A percentile compares a stretch with the other conserved stretches of the same genome.
These are phyloP conservation scores for Pyrenophora teres DNA, from an alignment of 2,329 filamentous ascomycete genomes.

Conservation along the genomic window DNA sequence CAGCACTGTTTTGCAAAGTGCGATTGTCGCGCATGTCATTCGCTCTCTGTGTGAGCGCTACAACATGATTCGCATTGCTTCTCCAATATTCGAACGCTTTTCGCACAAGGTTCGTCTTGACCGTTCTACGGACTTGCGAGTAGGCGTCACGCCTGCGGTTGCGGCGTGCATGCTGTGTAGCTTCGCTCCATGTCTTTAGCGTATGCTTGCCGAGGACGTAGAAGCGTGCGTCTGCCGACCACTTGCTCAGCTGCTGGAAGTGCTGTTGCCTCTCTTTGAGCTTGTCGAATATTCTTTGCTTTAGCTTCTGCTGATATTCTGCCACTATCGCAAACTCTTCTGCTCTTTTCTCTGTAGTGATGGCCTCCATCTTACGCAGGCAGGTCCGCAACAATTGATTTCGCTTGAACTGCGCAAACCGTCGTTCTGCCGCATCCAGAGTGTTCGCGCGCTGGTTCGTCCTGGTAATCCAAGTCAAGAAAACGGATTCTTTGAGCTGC, in stretches of 20 bases:
- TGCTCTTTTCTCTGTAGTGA: slow-evolving; percentile 29
- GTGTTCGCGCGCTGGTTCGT: slow-evolving; percentile 33
- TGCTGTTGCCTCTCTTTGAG: slow-evolving; percentile 49
- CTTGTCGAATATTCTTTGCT: slow-evolving; percentile 45
- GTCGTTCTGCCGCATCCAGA: slow-evolving; percentile 37
- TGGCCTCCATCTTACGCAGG: slow-evolving; percentile 35
- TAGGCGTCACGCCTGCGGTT: slow-evolving; percentile 62
- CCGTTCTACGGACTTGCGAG: slow-evolving; percentile 55
- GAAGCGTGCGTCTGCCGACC: slow-evolving; percentile 61
- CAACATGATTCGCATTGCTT: slow-evolving; percentile 25
- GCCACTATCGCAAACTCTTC: slow-evolving; percentile 47
- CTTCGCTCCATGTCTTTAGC: slow-evolving; percentile 58
- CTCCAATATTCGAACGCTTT: slow-evolving; percentile 47
- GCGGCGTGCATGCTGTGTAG: slow-evolving; percentile 57
- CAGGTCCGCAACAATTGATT: slow-evolving; percentile 31
- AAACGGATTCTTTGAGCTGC: slow-evolving; percentile 33
- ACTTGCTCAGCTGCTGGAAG: slow-evolving; percentile 54
- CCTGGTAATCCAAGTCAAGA: slow-evolving; percentile 38
- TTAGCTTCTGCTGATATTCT: slow-evolving; percentile 49
- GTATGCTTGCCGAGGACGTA: slow-evolving; percentile 59
- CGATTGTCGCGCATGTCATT: slow-evolving; percentile 29
- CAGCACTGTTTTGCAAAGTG: slow-evolving; percentile 30
- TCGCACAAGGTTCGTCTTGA: slow-evolving; percentile 60
- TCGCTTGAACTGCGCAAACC: slow-evolving; percentile 40
- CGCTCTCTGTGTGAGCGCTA: slow-evolving; percentile 40